Evolutionary conservation across 192 early-diverging fungal genomes (phyloP), one percentile per base, ranked within the genome.

Genomic region (Gaertneriomyces sp.): DNA sequence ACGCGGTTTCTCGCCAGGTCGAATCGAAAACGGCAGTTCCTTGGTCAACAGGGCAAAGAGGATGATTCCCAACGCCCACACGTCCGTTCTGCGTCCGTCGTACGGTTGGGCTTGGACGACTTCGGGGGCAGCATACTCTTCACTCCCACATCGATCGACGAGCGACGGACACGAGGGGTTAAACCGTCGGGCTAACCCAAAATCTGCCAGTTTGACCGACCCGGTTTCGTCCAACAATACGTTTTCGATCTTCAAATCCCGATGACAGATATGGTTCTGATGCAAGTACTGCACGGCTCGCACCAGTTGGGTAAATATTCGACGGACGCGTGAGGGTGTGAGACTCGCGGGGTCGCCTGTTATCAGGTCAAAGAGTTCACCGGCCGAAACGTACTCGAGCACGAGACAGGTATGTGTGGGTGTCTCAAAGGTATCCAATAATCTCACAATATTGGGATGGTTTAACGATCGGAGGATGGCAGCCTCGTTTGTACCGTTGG

Each of bases 71-170:
- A 75, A 42, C 16, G 76, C 70, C 77, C 77, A 79, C 4, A 75
- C 54, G 55, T 79, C 77, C 9, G 64, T 85, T 46, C 80, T 59
- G 11, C 84, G 71, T 7, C 87, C 88, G 63, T 91, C 89, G 53
- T 91, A 90, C 1, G 77, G 77, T 25, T 78, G 72, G 16, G 76
- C 78, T 10, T 78, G 71, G 45, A 91, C 76, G 50, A 91, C 76
- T 60, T 91, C 90, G 0, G 90, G 90, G 0, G 90, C 85, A 0
- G 87, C 85, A 75, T 91, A 91, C 63, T 91, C 89, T 57, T 88
- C 88, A 25, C 80, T 82, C 7, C 90, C 90, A 73, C 89, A 89
- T 8, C 89, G 78, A 2, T 80, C 82, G 7, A 77, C 53, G n/a
- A 62, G 44, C 0, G 52, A 25, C 12, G 53, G 65, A 25, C 33